phyloP scores from a whole-genome alignment of 345 rosid genomes.

The Eutrema yunnanense region DNA sequence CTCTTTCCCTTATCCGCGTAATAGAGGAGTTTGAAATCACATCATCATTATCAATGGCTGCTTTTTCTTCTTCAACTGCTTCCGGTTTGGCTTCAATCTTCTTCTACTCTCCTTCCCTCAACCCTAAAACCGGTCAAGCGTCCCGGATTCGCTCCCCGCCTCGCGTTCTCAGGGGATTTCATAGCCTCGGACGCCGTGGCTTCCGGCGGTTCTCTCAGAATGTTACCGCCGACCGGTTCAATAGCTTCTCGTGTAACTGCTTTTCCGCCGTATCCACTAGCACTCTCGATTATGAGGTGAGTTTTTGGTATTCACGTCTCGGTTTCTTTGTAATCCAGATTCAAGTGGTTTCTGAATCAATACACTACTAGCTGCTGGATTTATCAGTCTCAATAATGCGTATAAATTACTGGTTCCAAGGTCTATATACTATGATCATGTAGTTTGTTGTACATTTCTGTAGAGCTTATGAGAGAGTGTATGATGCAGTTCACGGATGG shows the following conservation, averaged over 20 bases:
- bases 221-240: constrained; percentile 18
- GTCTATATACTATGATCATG: neutral
- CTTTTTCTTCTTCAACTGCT: constrained; percentile 9
- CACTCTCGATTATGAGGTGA: constrained; percentile 53
- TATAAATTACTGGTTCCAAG: neutral
- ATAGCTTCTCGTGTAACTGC: constrained; percentile 39
- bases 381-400: neutral
- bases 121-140: constrained; percentile 6
- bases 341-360: neutral
- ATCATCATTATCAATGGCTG: constrained; percentile 23
- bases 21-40: neutral
- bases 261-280: constrained; percentile 39
- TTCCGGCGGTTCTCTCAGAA: constrained; percentile 6
- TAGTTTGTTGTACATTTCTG: neutral
- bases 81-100: constrained; percentile 22
- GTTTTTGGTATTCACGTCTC: neutral
- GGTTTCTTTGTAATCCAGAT: neutral
- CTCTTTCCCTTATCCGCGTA: constrained; percentile 16
- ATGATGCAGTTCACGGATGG: constrained; percentile 68
- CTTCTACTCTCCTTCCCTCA: constrained; percentile 22
- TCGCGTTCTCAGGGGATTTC: constrained; percentile 11
- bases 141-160: constrained; percentile 6
- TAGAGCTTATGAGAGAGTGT: neutral
- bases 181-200: constrained; percentile 14
- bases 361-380: neutral